Conservation (phyloP, 768 basidiomycete species). For the Phlegmacium glaucopus region DNA sequence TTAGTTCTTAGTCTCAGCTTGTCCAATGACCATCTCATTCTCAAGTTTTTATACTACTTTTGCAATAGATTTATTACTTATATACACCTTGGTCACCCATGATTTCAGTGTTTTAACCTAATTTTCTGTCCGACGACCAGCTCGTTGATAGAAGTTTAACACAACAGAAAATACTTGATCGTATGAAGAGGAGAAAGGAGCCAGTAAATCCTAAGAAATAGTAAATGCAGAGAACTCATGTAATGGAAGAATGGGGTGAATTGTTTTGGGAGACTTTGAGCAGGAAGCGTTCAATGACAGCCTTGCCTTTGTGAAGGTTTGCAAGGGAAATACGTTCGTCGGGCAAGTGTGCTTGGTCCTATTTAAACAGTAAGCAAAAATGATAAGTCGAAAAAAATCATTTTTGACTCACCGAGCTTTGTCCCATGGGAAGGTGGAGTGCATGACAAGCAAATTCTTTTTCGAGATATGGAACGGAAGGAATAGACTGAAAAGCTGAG, state of each 20-base stretch:
- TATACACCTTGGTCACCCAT: no score
- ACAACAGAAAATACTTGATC: no score
- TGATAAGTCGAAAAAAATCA: slow-evolving; percentile 1
- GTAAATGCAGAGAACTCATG: no score
- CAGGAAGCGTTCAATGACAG: slow-evolving; percentile 74
- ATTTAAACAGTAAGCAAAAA: slow-evolving; percentile 2
- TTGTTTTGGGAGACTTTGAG: slow-evolving; percentile 42
- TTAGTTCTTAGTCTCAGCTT: no score
- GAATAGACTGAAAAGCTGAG: slow-evolving; percentile 67
- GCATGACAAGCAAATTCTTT: slow-evolving; percentile 87
- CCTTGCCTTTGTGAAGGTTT: slow-evolving; percentile 77
- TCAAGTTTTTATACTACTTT: no score
- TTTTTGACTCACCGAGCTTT: slow-evolving; percentile 64
- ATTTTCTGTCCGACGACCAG: no score
- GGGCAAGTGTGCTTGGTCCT: slow-evolving; percentile 92
- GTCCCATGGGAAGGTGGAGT: slow-evolving; percentile 92
- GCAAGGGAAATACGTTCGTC: slow-evolving; percentile 88
- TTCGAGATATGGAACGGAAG: slow-evolving; percentile 91
- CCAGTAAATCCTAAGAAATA: no score
- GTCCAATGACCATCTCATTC: no score
- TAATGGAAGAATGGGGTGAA: not conserved
- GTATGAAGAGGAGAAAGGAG: no score
- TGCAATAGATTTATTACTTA: no score
- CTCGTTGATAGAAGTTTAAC: no score
- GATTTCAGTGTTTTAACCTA: no score